Evolutionary conservation across 2,329 filamentous ascomycete species (phyloP), one percentile per base, ranked within the genome.

Genomic region (Neoarthrinium moseri): DNA sequence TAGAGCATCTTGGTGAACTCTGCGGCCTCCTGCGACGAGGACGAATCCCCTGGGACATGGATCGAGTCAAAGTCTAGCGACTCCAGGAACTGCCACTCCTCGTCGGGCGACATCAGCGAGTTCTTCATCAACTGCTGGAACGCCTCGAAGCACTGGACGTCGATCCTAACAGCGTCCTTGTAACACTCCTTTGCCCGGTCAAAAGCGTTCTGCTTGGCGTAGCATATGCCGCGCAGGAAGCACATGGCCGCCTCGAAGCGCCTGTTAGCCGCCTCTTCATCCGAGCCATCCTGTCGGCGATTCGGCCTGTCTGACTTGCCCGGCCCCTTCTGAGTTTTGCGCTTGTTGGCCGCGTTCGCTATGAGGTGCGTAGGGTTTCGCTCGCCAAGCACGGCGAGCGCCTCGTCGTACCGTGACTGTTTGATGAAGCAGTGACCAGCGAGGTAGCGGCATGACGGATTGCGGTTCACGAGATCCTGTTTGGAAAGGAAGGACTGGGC

Each of bases 81-180:
- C 55, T 94, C 86, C 34, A 96, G 77, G 51, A 96, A 96, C 40
- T 85, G 80, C 80, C 92, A 89, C 63, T 96, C 91, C 66, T 96
- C 91, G 27, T 89, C 84, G 0, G 91, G 91, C 38, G 82, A 83
- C 81, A 99, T 87, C 51, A 99, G 77, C 17, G 89, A 89, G 70
- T 99, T 99, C 70, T 91, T 90, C 84, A 97, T 96, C 45, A 99
- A 80, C 71, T 97, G 91, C 58, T 96, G 91, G 62, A 99, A 97
- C 0, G 94, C 94, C 68, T 99, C 94, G 62, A 96, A 97, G 69
- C 94, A 99, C 66, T 96, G 91, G 4, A 97, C 91, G 62, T 99
- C 94, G 60, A 99, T 96, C 51, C 89, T 84, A 36, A 97, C 91
- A 2, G 94, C 94, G 59, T 95, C 90, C 71, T 96, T 97, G 77